A percentile compares a stretch with the other conserved stretches of the same genome.
Evolutionary conservation across 2,329 filamentous ascomycete genomes (phyloP).

Genomic region (Juglanconis juglandina): DNA sequence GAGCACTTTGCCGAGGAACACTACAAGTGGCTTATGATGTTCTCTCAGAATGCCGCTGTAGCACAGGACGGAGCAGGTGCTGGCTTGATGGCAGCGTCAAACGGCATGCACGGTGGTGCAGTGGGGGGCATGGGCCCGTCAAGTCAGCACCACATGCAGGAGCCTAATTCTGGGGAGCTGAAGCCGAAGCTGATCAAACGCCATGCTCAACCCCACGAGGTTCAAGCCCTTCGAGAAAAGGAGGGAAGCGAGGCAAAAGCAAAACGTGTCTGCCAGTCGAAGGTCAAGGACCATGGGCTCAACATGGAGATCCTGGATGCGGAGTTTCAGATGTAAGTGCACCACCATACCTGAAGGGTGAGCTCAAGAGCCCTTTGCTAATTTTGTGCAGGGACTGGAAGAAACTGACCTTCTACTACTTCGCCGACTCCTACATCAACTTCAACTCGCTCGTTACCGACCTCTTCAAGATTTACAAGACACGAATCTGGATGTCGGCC

Average conservation of each 20-base stretch:
- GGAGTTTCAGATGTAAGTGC: constrained; percentile 91
- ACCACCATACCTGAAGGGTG: background rate
- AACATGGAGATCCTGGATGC: constrained; percentile 99
- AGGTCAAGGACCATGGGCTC: constrained; percentile 88
- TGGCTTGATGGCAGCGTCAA: constrained; percentile 61
- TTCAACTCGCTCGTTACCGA: constrained; percentile 98
- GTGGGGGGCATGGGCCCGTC: constrained; percentile 77
- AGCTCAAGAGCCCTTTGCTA: background rate
- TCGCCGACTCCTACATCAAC: constrained; percentile 96
- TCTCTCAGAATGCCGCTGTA: constrained; percentile 72
- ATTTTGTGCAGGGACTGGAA: constrained; percentile 78
- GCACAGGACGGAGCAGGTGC: constrained; percentile 58
- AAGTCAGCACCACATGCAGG: constrained; percentile 69
- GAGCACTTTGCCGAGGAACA: constrained; percentile 92
- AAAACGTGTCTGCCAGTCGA: constrained; percentile 93
- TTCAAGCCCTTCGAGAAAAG: constrained; percentile 85
- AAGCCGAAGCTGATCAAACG: constrained; percentile 97
- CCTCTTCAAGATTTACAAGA: constrained; percentile 99
- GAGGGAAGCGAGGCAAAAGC: constrained; percentile 97
- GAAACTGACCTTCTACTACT: constrained; percentile 98
- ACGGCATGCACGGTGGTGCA: constrained; percentile 64
- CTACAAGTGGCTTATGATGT: constrained; percentile 99
- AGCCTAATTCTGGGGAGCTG: constrained; percentile 69
- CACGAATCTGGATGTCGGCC: constrained; percentile 98
- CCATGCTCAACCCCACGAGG: constrained; percentile 86